Evolutionary conservation across 441 rosid genomes (phyloP).

Genomic region (Gossypium schwendimanii): DNA sequence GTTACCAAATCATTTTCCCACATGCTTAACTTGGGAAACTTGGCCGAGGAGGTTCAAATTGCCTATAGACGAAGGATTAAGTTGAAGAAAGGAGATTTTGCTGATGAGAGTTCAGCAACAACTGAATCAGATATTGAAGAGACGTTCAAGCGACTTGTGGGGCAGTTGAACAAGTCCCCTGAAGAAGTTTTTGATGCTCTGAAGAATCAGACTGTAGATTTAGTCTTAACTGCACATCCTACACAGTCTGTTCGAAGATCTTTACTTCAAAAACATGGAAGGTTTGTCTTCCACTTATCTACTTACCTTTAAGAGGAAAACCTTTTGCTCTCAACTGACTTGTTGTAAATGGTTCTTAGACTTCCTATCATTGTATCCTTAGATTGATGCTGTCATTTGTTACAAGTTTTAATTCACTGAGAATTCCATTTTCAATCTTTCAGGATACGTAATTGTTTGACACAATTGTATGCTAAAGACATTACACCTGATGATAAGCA

Average conservation of each 20-base stretch:
- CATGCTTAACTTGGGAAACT: constrained; percentile 88
- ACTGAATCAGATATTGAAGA: constrained; percentile 87
- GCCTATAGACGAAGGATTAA: constrained; percentile 65
- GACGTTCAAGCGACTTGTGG: constrained; percentile 64
- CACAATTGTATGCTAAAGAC: constrained; percentile 77
- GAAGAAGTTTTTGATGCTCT: constrained; percentile 79
- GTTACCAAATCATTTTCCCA: constrained; percentile 70
- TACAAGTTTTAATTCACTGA: neutral
- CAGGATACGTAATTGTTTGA: constrained; percentile 71
- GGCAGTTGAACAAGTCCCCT: constrained; percentile 66
- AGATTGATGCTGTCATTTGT: neutral
- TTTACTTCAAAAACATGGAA: constrained; percentile 80
- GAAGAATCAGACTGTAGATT: constrained; percentile 85
- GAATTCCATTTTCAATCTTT: constrained; percentile 12
- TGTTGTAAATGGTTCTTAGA: neutral
- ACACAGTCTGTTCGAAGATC: constrained; percentile 88
- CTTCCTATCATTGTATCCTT: neutral
- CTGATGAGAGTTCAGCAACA: constrained; percentile 65
- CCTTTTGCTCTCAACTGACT: neutral
- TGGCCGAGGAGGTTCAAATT: constrained; percentile 89
- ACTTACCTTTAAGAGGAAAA: neutral
- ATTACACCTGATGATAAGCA: constrained; percentile 87
- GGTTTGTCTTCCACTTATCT: constrained; percentile 35
- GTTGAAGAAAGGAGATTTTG: constrained; percentile 76
- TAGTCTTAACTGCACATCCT: constrained; percentile 88